phyloP scores from a whole-genome alignment of 2,329 filamentous ascomycete species.

The Fusarium sublunatum region DNA sequence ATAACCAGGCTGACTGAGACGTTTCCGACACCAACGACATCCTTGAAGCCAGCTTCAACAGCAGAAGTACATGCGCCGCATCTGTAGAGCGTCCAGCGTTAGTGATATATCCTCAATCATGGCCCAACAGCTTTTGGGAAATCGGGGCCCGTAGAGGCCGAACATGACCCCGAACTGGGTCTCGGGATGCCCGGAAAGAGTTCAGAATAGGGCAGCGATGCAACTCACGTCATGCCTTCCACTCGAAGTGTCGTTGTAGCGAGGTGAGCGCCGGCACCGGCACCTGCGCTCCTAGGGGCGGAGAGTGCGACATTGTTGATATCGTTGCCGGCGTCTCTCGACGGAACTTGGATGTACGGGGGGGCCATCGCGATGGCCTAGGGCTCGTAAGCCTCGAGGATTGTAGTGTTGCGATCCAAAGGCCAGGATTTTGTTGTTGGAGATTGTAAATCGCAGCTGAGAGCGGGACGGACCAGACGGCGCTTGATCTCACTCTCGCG shows the following conservation, averaged over 20 bases:
- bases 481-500: conserved; percentile 22
- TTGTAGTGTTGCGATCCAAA: conserved; percentile 50
- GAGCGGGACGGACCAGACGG: conserved; percentile 23
- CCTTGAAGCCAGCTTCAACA: conserved; percentile 91
- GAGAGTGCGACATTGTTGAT: conserved; percentile 27
- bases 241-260: conserved; percentile 92
- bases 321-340: conserved; percentile 54
- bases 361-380: conserved; percentile 60
- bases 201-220: conserved; percentile 13
- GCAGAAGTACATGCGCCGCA: conserved; percentile 96
- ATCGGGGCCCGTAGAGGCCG: conserved; percentile 3
- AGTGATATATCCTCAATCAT: conserved; percentile 42
- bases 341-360: conserved; percentile 60
- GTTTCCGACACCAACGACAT: conserved; percentile 81
- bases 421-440: conserved; percentile 19
- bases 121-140: conserved; percentile 5
- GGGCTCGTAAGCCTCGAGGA: conserved; percentile 37
- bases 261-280: conserved; percentile 67
- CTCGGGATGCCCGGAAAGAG: conserved; percentile 33
- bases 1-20: conserved; percentile 95
- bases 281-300: conserved; percentile 48
- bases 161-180: conserved; percentile 14
- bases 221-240: conserved; percentile 81
- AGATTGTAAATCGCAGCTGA: conserved; percentile 8
- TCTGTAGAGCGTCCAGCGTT: conserved; percentile 59